Evolutionary conservation across 2,329 filamentous ascomycete species (phyloP).

Genomic region (Setomelanomma holmii): DNA sequence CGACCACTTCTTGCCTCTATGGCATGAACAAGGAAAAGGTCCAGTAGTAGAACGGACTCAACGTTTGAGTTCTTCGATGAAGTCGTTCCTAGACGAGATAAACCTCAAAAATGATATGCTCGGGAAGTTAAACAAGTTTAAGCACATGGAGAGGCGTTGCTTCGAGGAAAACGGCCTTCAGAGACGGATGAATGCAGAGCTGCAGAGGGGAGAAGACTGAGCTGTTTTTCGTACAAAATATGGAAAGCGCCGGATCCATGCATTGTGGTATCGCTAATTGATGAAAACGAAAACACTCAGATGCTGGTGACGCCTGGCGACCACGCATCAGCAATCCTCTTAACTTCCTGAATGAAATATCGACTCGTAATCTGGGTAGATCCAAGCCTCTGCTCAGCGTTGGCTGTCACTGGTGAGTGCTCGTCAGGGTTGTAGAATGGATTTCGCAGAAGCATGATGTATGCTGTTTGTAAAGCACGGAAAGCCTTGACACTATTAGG

Average conservation of each 20-base stretch:
- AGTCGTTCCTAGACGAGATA: no score
- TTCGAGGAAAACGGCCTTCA: no score
- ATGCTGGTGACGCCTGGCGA: constrained; percentile 72
- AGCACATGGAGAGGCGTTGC: no score
- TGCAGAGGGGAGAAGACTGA: not conserved
- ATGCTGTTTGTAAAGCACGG: constrained; percentile 89
- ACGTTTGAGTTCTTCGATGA: no score
- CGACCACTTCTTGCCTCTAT: not conserved
- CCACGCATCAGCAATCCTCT: constrained; percentile 86
- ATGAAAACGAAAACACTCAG: constrained; percentile 46
- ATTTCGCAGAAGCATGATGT: constrained; percentile 87
- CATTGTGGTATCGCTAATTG: constrained; percentile 25
- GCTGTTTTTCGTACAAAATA: not conserved
- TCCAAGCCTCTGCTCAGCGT: constrained; percentile 52
- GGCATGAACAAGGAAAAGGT: not conserved
- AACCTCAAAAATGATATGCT: no score
- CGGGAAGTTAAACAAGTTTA: no score
- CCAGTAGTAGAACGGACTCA: no score
- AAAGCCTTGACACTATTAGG: constrained; percentile 67
- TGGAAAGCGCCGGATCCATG: constrained; percentile 36
- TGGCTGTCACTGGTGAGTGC: constrained; percentile 67
- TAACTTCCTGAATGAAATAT: constrained; percentile 81
- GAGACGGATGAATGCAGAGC: no score
- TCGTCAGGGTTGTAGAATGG: constrained; percentile 94
- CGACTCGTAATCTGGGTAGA: constrained; percentile 78